Base-by-base conservation (phyloP, 345 rosid species). In the Aquilaria malaccensis region DNA sequence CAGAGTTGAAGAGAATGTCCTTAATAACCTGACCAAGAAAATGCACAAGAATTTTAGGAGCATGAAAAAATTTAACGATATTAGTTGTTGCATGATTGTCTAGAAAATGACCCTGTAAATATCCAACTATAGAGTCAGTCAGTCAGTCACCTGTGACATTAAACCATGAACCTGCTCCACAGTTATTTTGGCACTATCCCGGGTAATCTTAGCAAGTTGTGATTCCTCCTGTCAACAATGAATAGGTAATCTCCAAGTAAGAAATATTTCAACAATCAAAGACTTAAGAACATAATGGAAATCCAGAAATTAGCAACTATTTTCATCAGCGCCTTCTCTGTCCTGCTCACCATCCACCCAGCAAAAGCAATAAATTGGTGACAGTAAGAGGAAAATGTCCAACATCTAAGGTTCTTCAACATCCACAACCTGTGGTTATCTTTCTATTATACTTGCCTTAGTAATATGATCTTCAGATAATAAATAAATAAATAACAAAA, bases 131-230 rank as follows among this genome's bases (percentile, higher is more conserved):
- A 67, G 61, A 62, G 59, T 10, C 31, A 52, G 37, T 61, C 32
- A 48, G 57, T 10, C 1, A 57, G 47, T 76, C 75, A 91, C 99
- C 97, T 95, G 99, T 13, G 98, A 95, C 98, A 95, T 95, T 53
- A 95, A 76, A 45, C 99, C 99, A 74, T 95, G 97, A 46, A 91
- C 98, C 77, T 88, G 99, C 74, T 95, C 99, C 45, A 91, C 96
- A 0, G 99, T 91, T 68, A 91, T 91, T 77, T 95, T 95, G 31
- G 98, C 88, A 65, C 99, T 86, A 59, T 95, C 99, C 22, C 98
- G 83, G 56, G 99, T 91, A 60, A 95, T 95, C 85, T 95, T 95
- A n/a, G 91, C 84, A 46, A 95, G 95, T 66, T 84, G 99, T 50
- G 97, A 80, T 69, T 91, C 99, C 58, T 95, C 99, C 98, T 95